phyloP scores from a whole-genome alignment of 306 rosid genomes.

The Luffa aegyptiaca region DNA sequence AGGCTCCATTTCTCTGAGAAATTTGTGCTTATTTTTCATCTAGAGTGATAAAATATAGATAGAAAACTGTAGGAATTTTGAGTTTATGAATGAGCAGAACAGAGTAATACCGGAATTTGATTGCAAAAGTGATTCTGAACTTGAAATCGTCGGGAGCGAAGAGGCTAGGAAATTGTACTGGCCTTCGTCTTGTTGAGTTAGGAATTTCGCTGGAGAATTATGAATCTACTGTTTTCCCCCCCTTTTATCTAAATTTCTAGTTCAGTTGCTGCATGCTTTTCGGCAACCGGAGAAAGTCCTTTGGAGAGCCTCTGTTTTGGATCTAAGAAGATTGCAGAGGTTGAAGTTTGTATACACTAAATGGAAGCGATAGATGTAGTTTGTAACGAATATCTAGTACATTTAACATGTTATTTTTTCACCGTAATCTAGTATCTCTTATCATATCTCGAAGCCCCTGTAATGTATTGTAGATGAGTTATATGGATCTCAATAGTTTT shows the following conservation, averaged over 20 bases:
- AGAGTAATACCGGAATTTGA: conserved; percentile 5
- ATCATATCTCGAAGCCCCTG: neutral
- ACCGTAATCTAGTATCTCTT: neutral
- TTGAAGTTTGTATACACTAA: neutral
- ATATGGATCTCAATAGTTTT: neutral
- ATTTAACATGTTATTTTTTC: neutral
- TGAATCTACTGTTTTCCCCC: neutral
- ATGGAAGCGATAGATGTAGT: neutral
- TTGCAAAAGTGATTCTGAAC: conserved; percentile 4
- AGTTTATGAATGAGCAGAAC: conserved; percentile 12
- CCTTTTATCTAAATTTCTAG: conserved; percentile 1
- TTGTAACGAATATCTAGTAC: neutral
- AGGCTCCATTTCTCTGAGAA: neutral
- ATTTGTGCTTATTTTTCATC: neutral
- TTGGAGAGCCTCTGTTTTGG: neutral
- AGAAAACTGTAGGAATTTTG: neutral
- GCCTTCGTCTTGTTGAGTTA: neutral
- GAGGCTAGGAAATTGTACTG: neutral
- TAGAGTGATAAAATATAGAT: neutral
- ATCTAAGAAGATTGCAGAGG: neutral
- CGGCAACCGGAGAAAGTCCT: neutral
- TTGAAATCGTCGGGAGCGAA: conserved; percentile 11
- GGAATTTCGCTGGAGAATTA: neutral
- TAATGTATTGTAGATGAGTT: neutral
- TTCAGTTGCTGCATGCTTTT: conserved; percentile 17